These are phyloP conservation scores for Cystobasidium slooffiae DNA, from an alignment of 1,284 basidiomycete species.

Conservation along the genomic window DNA sequence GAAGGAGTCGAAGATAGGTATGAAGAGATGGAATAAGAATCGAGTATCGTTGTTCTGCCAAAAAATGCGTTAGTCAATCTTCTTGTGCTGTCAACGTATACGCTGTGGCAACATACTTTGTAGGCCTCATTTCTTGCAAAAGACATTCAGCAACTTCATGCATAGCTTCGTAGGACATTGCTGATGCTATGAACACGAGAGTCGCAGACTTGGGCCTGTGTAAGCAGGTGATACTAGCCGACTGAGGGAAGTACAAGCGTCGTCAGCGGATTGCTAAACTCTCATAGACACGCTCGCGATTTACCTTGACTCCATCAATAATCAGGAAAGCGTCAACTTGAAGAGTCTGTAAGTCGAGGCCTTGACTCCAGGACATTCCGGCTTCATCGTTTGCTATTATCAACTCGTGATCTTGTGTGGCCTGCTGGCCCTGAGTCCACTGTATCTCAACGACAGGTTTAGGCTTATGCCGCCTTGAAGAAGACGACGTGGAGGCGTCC, in stretches of 20 bases:
- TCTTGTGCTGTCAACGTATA: neutral
- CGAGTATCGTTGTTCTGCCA: constrained; percentile 28
- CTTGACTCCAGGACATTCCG: constrained; percentile 32
- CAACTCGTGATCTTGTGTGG: neutral
- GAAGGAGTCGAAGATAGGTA: constrained; percentile 16
- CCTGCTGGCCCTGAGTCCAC: neutral
- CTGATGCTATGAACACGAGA: constrained; percentile 17
- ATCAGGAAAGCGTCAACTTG: constrained; percentile 14
- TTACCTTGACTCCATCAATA: constrained; percentile 29
- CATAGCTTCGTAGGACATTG: constrained; percentile 32
- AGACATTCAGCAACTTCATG: constrained; percentile 21
- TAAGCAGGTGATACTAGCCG: constrained; percentile 18
- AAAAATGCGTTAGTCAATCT: neutral
- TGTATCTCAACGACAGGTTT: constrained; percentile 12
- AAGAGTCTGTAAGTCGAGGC: constrained; percentile 9
- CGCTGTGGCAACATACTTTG: neutral
- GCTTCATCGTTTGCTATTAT: constrained; percentile 36
- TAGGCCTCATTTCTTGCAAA: neutral
- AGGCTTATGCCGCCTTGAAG: neutral
- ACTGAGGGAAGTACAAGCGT: constrained; percentile 1
- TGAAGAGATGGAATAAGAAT: constrained; percentile 28
- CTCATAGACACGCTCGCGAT: neutral
- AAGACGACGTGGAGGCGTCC: neutral
- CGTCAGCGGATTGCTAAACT: neutral
- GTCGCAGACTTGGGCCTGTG: neutral